Evolutionary conservation across 225 moss, liverwort and hornwort genomes (phyloP), one percentile per base, ranked within the genome.

Genomic region (Takakia lepidozioides): DNA sequence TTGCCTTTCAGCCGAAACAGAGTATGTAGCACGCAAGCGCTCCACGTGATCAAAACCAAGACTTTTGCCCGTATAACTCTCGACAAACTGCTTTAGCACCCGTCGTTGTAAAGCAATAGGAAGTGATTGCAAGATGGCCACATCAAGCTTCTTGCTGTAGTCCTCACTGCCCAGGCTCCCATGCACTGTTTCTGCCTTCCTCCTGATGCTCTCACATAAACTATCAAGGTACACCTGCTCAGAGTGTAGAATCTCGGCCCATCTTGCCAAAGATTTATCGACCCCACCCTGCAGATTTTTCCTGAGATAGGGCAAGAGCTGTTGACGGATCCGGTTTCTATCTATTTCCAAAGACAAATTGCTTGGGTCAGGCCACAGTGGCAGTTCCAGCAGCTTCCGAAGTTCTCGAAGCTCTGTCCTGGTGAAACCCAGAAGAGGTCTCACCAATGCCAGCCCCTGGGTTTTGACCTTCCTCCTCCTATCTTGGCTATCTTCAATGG

Each of bases 11-110:
- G n/a, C n/a, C n/a, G n/a, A n/a, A n/a, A n/a, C n/a, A n/a, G n/a
- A n/a, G n/a, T n/a, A n/a, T 40, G 26, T 14, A 14, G 66, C 66
- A 14, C 95, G 74, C 64, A 91, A 60, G 11, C 85, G 80, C 62
- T 98, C 95, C 3, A 91, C 75, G n/a, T 76, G 80, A 62, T 98
- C 87, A 25, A 98, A 98, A 10, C 90, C 87, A 32, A 87, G 59
- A 44, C 70, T 70, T 41, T 67, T 81, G 8, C 85, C 82, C 5
- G 90, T 87, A 26, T 84, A 85, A 17, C 58, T 48, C 53, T 98
- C 95, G 4, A 79, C 65, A 30, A 95, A 87, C 38, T 80, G 79
- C 65, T 95, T 95, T 56, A 90, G 10, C 8, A 90, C 54, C 19
- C 87, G 67, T 11, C 95, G 87, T 37, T 98, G 90, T 39, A 90